Evolutionary conservation across 2,329 filamentous ascomycete species (phyloP).

Genomic region (Amphichorda felina): DNA sequence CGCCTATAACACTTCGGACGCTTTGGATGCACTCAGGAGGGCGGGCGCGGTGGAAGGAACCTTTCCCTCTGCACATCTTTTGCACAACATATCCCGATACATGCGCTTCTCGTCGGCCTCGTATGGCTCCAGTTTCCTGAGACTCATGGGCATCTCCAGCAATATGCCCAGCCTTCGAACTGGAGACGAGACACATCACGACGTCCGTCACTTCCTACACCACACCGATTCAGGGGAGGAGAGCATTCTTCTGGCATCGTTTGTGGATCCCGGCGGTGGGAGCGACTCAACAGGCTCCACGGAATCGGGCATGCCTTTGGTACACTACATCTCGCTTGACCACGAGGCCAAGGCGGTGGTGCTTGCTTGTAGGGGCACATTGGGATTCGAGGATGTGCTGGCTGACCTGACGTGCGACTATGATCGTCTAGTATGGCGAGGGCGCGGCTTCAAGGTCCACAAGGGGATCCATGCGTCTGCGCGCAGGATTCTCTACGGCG

Average conservation of each 20-base stretch:
- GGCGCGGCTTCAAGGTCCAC: constrained; percentile 56
- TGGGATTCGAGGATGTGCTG: constrained; percentile 63
- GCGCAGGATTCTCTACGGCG: constrained; percentile 53
- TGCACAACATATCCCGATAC: constrained; percentile 51
- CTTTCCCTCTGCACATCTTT: constrained; percentile 46
- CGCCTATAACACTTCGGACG: constrained; percentile 33
- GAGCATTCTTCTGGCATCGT: constrained; percentile 56
- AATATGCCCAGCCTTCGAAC: constrained; percentile 29
- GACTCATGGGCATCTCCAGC: constrained; percentile 48
- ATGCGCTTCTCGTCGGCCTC: constrained; percentile 57
- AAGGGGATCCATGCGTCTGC: constrained; percentile 66
- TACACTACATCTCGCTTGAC: constrained; percentile 63
- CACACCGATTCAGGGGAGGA: constrained; percentile 47
- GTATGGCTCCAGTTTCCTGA: constrained; percentile 52
- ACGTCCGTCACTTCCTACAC: constrained; percentile 51
- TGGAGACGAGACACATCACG: constrained; percentile 39
- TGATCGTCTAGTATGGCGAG: constrained; percentile 52
- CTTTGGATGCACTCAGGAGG: constrained; percentile 33
- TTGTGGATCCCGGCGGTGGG: constrained; percentile 57
- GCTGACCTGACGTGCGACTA: constrained; percentile 68
- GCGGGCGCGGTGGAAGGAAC: constrained; percentile 45
- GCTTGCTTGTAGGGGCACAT: constrained; percentile 58
- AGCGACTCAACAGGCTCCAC: constrained; percentile 53
- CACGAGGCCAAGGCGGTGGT: constrained; percentile 62
- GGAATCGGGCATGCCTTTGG: constrained; percentile 54